Conservation (phyloP, 2,329 filamentous ascomycete species). For the Talaromyces sp. region DNA sequence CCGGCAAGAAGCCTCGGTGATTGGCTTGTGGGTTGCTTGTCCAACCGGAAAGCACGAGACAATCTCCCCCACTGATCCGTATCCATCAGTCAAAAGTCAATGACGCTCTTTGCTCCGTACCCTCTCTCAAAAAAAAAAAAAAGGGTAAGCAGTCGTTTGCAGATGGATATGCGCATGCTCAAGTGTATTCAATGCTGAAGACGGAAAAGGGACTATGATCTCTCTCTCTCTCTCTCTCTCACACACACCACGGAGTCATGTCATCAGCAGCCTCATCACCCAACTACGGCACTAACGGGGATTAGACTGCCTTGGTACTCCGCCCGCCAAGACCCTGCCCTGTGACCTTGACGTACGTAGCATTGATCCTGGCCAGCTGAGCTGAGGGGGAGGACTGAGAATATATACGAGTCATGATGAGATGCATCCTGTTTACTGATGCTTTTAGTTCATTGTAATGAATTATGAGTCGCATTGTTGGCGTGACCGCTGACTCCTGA, state of each 20-base stretch:
- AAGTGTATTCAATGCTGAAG: not conserved
- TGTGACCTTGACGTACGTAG: not conserved
- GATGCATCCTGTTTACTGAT: not conserved
- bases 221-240: not conserved
- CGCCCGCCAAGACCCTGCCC: not conserved
- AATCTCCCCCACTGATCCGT: not conserved
- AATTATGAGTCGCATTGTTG: not conserved
- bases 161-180: not conserved
- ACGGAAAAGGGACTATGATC: not conserved
- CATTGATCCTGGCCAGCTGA: not conserved
- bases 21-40: not conserved
- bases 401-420: not conserved
- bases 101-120: not conserved
- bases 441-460: no score
- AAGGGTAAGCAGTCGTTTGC: not conserved
- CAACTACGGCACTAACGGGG: not conserved
- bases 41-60: not conserved
- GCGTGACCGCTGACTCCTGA: not conserved
- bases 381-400: no score
- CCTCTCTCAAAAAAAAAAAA: no score
- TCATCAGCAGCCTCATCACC: not conserved
- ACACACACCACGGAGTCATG: not conserved
- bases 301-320: not conserved
- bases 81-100: not conserved
- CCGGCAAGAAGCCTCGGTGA: not conserved